Evolutionary conservation across 257 asterid genomes (phyloP), one percentile per base, ranked within the genome.

Genomic region (Vinca minor): DNA sequence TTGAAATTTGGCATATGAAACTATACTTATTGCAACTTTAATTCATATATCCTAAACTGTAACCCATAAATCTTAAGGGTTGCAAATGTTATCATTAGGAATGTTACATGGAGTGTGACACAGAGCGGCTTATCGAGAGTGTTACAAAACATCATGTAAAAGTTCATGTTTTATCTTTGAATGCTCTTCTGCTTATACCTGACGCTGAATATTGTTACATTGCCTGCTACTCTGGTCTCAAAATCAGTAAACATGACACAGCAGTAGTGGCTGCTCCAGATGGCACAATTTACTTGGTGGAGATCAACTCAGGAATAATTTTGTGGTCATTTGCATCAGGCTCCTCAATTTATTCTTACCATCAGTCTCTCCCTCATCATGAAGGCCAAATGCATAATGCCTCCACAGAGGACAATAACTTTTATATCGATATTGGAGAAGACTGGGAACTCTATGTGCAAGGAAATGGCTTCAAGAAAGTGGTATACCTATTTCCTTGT

Each of bases 271-370:
- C 83, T 69, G 85, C 95, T 65, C 96, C 91, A 36, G 95, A 90
- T 84, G 97, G 97, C 67, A 87, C 79, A 0, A 73, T 90, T n/a
- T 78, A 84, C 63, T 69, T 82, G 8, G 78, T 87, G 65, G 89
- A 85, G 69, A 63, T 63, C 64, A 80, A 77, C 39, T 78, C 97
- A 4, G 86, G 86, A 69, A 70, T 79, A 67, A 59, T 79, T 46
- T 66, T 79, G 50, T 81, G 91, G 91, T 86, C 97, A 29, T 90
- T 90, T 69, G 76, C 91, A 7, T 87, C 96, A 18, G 97, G 96
- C 42, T 71, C 86, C n/a, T 65, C 97, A 14, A 87, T 85, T 67
- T 87, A 90, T 72, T 82, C 95, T 62, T 86, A 92, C 4, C 86
- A 74, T 67, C 91, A 82, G 58, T 77, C 77, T 56, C 76, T 78